Base-by-base conservation (phyloP, 2,329 filamentous ascomycete genomes). In the Fusarium pseudocircinatum region DNA sequence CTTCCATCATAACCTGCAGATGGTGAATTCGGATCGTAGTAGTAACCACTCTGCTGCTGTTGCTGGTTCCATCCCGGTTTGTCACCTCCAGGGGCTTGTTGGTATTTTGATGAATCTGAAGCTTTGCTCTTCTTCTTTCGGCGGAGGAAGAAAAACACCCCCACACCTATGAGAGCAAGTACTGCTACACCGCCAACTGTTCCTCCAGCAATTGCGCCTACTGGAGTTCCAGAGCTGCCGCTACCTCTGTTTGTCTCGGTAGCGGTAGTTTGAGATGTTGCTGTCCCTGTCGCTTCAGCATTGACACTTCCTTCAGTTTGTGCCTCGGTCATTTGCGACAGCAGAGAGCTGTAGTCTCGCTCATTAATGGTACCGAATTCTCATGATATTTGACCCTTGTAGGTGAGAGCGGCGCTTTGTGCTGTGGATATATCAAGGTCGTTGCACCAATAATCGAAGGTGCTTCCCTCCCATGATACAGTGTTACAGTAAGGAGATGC, bases 121-220 rank as follows among this genome's bases (percentile, higher is more conserved):
- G 46, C 40, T 18, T 70, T 26, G 16, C 11, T 59, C 50, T 67
- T 63, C 47, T 63, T 71, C 15, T 40, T 71, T 18, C 37, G 43
- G 13, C 52, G 62, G 10, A 67, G 37, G 36, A 71, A 63, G 28
- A 59, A 60, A 26, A 59, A 67, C 1, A 56, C 6, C 11, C 20
- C 69, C 2, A 68, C 18, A 1, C 46, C 54, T 2, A 58, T 30
- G 3, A 56, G 28, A 37, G 52, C 62, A 3, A 71, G 36, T 6
- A 30, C 57, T 32, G 22, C 62, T 9, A 68, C 43, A 30, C 69
- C 62, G 3, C 62, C 63, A 7, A 71, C 57, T 20, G 62, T 60
- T 13, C 67, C 69, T 7, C 69, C 69, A n/a, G 59, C 69, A 8
- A 71, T 71, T 26, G 57, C 69, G 15, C 67, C 69, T 8, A 57